These are phyloP conservation scores for Linnemannia zychae DNA, from an alignment of 192 early-diverging fungal genomes.

Conservation along the genomic window DNA sequence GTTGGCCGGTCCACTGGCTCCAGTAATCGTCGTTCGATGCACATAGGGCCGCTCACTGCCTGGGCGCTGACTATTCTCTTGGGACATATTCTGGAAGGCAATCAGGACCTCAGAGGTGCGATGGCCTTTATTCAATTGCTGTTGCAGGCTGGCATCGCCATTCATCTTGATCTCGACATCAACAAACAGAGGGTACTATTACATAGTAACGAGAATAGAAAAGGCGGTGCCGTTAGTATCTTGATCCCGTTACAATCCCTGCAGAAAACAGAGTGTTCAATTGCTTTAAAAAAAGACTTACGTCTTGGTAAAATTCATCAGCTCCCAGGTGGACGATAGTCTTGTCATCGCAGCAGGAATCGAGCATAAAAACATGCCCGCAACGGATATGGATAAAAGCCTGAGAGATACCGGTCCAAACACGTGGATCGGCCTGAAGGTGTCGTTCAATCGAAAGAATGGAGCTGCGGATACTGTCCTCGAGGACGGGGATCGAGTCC, in stretches of 20 bases:
- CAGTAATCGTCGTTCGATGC: constrained; percentile 16
- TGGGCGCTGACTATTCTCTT: neutral
- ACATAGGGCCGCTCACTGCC: constrained; percentile 23
- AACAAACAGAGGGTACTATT: constrained; percentile 53
- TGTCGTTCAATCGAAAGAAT: constrained; percentile 49
- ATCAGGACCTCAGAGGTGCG: constrained; percentile 30
- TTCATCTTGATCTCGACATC: constrained; percentile 60
- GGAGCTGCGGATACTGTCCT: constrained; percentile 55
- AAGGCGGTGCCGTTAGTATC: neutral
- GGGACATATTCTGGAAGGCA: constrained; percentile 47
- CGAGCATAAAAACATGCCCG: constrained; percentile 55
- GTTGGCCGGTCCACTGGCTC: neutral
- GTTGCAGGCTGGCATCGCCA: constrained; percentile 5
- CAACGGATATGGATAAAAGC: constrained; percentile 54
- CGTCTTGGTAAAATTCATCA: constrained; percentile 52
- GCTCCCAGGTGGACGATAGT: constrained; percentile 54
- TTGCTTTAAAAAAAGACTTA: neutral
- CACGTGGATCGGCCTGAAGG: constrained; percentile 23
- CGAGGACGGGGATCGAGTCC: constrained; percentile 53
- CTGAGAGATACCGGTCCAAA: constrained; percentile 53
- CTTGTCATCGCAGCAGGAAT: constrained; percentile 52
- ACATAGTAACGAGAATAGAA: neutral
- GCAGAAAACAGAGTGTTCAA: too few species aligned
- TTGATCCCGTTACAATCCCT: too few species aligned
- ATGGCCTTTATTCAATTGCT: neutral